Evolutionary conservation across 1,284 basidiomycete species (phyloP), one percentile per base, ranked within the genome.

Genomic region (Trichosporon ovoides): DNA sequence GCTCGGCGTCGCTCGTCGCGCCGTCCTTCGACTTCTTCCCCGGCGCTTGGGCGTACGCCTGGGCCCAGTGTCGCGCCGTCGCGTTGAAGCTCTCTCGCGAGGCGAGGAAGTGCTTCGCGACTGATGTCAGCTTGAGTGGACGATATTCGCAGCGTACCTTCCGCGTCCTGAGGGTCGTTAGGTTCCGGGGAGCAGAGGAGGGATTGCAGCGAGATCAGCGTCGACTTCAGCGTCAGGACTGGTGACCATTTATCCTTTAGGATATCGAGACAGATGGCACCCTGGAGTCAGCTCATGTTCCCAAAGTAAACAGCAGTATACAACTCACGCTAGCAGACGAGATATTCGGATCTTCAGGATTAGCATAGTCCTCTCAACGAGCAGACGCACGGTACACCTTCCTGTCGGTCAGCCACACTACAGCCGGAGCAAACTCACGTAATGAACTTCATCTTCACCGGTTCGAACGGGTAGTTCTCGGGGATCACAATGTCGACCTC

Each of bases 371-470:
- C 7, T 57, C 19, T 46, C 38, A 46, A n/a, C n/a, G n/a, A 31
- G 4, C 19, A 43, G 35, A 73, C 77, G 57, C 52, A 78, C 98
- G 95, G 75, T 98, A 98, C 46, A 98, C 90, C 77, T 94, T 92
- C 34, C 78, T 78, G 59, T 19, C 24, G 7, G 51, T 48, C 40
- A 58, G 63, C 56, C 20, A 53, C 54, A 14, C 20, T 24, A 46
- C 54, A 56, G 18, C 34, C 16, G n/a, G n/a, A n/a, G n/a, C n/a
- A n/a, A 31, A 77, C 79, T 61, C 52, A 81, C 60, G 90, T 95
- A 68, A 91, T 85, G 76, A 96, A 96, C 76, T 93, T 93, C 93
- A 98, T 98, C 82, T 98, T 97, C 62, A 96, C 88, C 1, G 95
- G 93, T 76, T 94, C 89, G 76, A 98, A 98, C 5, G 95, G 95